These are phyloP conservation scores for Alopecurus myosuroides DNA, from an alignment of 176 grass and related monocot species.

Conservation along the genomic window DNA sequence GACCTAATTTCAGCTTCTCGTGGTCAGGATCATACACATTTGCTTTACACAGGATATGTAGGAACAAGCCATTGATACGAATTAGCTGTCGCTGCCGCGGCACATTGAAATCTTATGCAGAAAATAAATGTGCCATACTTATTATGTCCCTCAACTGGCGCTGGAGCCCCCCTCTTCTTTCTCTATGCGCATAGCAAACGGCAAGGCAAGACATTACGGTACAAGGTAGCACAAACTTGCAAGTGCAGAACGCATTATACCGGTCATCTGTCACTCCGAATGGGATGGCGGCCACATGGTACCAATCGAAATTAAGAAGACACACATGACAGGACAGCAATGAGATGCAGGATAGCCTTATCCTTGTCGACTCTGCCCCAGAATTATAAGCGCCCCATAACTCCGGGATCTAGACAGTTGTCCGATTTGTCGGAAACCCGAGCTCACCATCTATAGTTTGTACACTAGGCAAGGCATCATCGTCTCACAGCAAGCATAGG, in stretches of 20 bases:
- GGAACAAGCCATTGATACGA: background rate
- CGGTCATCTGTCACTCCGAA: background rate
- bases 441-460: background rate
- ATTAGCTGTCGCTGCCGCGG: background rate
- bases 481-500: background rate
- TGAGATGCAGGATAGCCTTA: conserved; percentile 17
- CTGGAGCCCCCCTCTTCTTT: background rate
- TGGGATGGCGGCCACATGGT: conserved; percentile 28
- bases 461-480: background rate
- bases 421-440: conserved; percentile 20
- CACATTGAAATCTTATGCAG: background rate
- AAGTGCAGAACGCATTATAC: background rate
- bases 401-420: conserved; percentile 42
- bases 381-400: conserved; percentile 32
- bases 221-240: background rate
- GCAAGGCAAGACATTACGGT: conserved; percentile 2
- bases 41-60: background rate
- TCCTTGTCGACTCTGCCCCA: conserved; percentile 20
- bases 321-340: conserved; percentile 32
- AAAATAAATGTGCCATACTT: background rate
- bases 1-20: conserved; percentile 40
- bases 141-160: background rate
- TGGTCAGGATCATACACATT: conserved; percentile 15
- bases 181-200: background rate
- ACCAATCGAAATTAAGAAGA: conserved; percentile 35